These are phyloP conservation scores for Talaromyces sp. DNA, from an alignment of 2,329 filamentous ascomycete species.

Conservation along the genomic window DNA sequence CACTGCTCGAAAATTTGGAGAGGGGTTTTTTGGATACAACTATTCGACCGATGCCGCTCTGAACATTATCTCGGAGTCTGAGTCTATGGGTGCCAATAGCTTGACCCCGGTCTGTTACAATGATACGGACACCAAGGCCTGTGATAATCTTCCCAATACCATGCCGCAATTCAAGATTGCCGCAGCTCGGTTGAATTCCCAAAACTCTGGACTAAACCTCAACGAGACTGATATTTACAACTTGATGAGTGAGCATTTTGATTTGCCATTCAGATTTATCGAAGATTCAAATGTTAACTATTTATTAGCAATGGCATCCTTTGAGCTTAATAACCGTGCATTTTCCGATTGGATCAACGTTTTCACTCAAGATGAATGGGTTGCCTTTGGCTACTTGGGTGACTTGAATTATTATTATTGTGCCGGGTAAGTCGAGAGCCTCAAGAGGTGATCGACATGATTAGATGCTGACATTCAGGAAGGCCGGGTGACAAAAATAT, in stretches of 20 bases:
- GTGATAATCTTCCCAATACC: slow-evolving; percentile 7
- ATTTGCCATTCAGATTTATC: neutral
- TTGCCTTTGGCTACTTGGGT: slow-evolving; percentile 21
- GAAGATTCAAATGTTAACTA: neutral
- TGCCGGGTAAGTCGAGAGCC: slow-evolving; percentile 15
- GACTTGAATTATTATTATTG: slow-evolving; percentile 27
- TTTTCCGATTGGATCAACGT: slow-evolving; percentile 26
- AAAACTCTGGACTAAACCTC: slow-evolving; percentile 23
- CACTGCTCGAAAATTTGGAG: slow-evolving; percentile 25
- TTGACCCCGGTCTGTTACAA: slow-evolving; percentile 21
- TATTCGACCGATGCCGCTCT: slow-evolving; percentile 25
- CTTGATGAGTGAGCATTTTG: slow-evolving; percentile 21
- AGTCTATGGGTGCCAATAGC: slow-evolving; percentile 24
- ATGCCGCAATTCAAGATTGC: slow-evolving; percentile 21
- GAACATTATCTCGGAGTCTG: slow-evolving; percentile 26
- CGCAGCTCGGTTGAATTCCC: slow-evolving; percentile 22
- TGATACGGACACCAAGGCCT: slow-evolving; percentile 14
- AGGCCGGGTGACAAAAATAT: slow-evolving; percentile 16
- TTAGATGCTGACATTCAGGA: neutral
- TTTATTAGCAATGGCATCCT: slow-evolving; percentile 20
- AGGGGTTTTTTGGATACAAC: slow-evolving; percentile 27
- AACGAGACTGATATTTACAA: slow-evolving; percentile 21
- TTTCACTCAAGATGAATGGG: slow-evolving; percentile 29
- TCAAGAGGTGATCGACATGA: neutral
- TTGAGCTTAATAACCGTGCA: slow-evolving; percentile 23